Base-by-base conservation (phyloP, 306 rosid genomes). In the Inga laurina region DNA sequence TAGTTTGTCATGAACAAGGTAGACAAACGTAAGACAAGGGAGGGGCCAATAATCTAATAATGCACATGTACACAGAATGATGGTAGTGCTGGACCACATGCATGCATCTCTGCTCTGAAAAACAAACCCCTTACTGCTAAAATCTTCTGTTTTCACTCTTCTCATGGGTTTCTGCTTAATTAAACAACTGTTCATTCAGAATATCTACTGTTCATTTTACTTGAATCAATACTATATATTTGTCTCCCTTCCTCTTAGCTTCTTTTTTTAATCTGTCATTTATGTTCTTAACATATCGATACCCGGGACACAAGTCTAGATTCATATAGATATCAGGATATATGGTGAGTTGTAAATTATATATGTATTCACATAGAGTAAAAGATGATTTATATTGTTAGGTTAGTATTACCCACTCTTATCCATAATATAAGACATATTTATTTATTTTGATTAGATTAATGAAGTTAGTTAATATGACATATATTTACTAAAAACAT, bases 41-140 rank as follows among this genome's bases (percentile, higher is more conserved):
- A 48, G 54, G 75, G 54, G 19, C 56, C 75, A 43, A 71, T 5
- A 43, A 44, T 71, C 37, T n/a, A 71, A 71, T 71, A 71, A 71
- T 71, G 75, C 75, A 71, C 56, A 71, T 71, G 75, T 71, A 5
- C 56, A 22, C 54, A 71, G 51, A 70, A 39, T 22, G 66, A 41
- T 39, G 45, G 7, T 41, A 51, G 13, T 19, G 52, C 27, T 8
- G 7, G 48, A 9, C 37, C 75, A 71, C 75, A 44, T 71, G 75
- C 75, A 44, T 22, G 75, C 35, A 43, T 22, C 56, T 41, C 4
- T 69, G 24, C 30, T 27, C 30, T 59, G 27, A 59, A 8, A 59
- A 59, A 7, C 30, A 22, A 22, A 9, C 8, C 10, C 14, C 10
- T 59, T 59, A 13, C 30, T 59, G 34, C 32, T 59, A 22, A 59